These are phyloP conservation scores for Saccharum officinarum DNA, from an alignment of 176 grass and related monocot genomes.

Conservation along the genomic window DNA sequence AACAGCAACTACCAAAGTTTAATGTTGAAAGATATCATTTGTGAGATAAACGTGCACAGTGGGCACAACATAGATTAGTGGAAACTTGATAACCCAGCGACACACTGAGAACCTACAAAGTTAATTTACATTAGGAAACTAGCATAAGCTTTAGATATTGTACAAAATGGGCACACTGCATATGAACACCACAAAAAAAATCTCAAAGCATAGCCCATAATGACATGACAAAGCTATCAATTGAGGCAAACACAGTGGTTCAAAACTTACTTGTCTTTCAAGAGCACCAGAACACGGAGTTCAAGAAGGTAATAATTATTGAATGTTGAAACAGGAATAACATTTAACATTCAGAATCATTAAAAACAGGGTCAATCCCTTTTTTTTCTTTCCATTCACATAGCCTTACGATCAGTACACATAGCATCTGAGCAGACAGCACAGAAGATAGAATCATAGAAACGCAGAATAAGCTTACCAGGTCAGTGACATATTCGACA, in stretches of 20 bases:
- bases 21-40: background rate
- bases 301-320: background rate
- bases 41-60: background rate
- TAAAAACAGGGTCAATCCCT: background rate
- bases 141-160: too few species aligned
- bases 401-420: background rate
- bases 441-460: background rate
- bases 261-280: background rate
- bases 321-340: background rate
- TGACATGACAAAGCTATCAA: background rate
- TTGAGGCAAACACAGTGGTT: background rate
- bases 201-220: background rate
- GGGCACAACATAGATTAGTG: background rate
- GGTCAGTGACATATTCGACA: slow-evolving; percentile 90
- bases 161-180: background rate
- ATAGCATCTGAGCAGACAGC: background rate
- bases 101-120: background rate
- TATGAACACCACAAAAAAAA: background rate
- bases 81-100: too few species aligned
- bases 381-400: background rate
- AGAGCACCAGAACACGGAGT: background rate
- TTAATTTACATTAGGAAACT: background rate
- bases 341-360: background rate
- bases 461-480: slow-evolving; percentile 49
- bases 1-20: background rate